Conservation (phyloP, 306 rosid genomes). For the Quercus berberidifolia region DNA sequence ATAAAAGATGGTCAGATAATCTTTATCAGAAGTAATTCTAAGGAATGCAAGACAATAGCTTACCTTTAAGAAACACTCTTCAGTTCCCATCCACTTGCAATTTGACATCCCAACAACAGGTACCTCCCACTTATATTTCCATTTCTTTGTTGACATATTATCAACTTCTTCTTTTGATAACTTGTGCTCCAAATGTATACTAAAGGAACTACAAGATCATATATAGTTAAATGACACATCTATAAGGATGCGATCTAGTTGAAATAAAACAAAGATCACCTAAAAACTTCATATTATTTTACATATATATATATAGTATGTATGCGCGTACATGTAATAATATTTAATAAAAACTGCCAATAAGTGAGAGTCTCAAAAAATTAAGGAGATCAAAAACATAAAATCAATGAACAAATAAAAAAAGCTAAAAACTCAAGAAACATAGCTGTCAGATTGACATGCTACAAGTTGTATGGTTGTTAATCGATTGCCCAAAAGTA, state of each 20-base stretch:
- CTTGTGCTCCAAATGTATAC: conserved; percentile 53
- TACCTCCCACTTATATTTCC: conserved; percentile 66
- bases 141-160: conserved; percentile 35
- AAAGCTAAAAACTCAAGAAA: neutral
- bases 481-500: neutral
- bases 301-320: too few species aligned
- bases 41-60: conserved; percentile 4
- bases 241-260: neutral
- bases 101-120: conserved; percentile 71
- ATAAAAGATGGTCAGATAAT: neutral
- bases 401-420: neutral
- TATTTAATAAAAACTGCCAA: too few species aligned
- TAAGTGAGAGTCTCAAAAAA: neutral
- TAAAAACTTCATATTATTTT: neutral
- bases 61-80: conserved; percentile 71
- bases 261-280: neutral
- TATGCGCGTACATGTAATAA: neutral
- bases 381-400: neutral
- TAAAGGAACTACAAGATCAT: conserved; percentile 53
- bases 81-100: conserved; percentile 86
- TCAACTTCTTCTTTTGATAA: conserved; percentile 68
- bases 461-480: neutral
- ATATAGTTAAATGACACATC: neutral
- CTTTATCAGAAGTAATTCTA: neutral
- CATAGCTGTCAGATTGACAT: neutral